Evolutionary conservation across 164 flowering plant species (phyloP), one percentile per base, ranked within the genome.

Genomic region (Vitis rotundifolia): DNA sequence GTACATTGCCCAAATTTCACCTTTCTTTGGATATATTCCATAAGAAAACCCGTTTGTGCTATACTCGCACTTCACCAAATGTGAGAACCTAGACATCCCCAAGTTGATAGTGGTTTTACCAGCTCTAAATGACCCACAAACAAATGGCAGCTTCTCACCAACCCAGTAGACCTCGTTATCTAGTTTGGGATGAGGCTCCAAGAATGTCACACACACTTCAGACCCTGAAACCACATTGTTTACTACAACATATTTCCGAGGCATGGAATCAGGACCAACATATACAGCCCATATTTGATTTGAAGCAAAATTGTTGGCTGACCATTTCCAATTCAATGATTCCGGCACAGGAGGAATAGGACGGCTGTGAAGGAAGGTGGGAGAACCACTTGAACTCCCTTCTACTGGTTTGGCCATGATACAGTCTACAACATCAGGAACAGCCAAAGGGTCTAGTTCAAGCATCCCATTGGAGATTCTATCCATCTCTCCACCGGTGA

Each of bases 1-100:
- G 61, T 82, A 84, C 78, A 84, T 56, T 0, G 89, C 91, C 91
- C 91, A 88, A 19, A 88, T 65, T 70, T 88, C 88, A 62, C 87
- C 89, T 71, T 82, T 80, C 64, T n/a, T 56, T 0, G 88, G 89
- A 66, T 73, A 79, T 64, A 88, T 80, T 57, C 37, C 69, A 74
- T 75, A 85, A 37, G 74, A 63, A 5, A 81, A 64, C 54, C 59
- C 58, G 10, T 57, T 22, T 28, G 26, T 51, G 31, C 73, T 75
- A 51, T 51, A n/a, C 5, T 77, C 75, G 18, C 75, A 79, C 61
- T 75, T 66, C 15, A 84, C 80, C 58, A 69, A 15, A 75, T 81
- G 78, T 11, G 87, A 84, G 59, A 87, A 78, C 26, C 49, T 63
- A 3, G 80, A 73, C 67, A 81, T 64, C 11, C 70, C 75, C 56